Percentiles rank a stretch among this genome's conserved stretches.
These are phyloP conservation scores for Brassica balearica DNA, from an alignment of 441 rosid species.

Conservation along the genomic window DNA sequence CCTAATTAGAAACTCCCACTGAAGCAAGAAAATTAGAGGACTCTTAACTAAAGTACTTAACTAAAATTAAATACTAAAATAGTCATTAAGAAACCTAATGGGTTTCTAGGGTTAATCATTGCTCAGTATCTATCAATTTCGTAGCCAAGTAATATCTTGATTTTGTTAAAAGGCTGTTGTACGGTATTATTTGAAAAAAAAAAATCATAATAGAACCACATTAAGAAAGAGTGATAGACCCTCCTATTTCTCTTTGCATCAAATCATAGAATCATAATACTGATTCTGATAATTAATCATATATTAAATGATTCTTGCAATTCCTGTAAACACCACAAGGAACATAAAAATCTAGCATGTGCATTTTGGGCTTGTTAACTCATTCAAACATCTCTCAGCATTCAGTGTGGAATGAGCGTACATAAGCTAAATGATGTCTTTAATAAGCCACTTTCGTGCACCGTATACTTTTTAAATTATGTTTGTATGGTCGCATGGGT, in stretches of 20 bases:
- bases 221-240: neutral
- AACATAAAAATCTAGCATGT: neutral
- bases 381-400: neutral
- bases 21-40: too few species aligned
- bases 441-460: neutral
- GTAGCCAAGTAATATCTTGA: neutral
- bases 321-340: slow-evolving; percentile 1
- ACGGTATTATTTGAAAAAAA: neutral
- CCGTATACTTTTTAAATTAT: slow-evolving; percentile 7
- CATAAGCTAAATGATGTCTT: neutral
- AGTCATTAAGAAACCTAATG: too few species aligned
- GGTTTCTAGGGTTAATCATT: too few species aligned
- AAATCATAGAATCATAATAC: neutral
- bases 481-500: neutral
- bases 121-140: too few species aligned
- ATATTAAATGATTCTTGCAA: neutral
- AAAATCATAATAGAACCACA: neutral
- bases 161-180: neutral
- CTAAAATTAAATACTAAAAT: too few species aligned
- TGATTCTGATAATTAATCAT: neutral
- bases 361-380: neutral
- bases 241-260: neutral
- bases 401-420: slow-evolving; percentile 1
- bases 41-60: too few species aligned
- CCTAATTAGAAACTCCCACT: too few species aligned